A percentile compares a stretch with the other conserved stretches of the same genome.
Evolutionary conservation across 768 basidiomycete genomes (phyloP).

Genomic region (Tephrocybe sp.): DNA sequence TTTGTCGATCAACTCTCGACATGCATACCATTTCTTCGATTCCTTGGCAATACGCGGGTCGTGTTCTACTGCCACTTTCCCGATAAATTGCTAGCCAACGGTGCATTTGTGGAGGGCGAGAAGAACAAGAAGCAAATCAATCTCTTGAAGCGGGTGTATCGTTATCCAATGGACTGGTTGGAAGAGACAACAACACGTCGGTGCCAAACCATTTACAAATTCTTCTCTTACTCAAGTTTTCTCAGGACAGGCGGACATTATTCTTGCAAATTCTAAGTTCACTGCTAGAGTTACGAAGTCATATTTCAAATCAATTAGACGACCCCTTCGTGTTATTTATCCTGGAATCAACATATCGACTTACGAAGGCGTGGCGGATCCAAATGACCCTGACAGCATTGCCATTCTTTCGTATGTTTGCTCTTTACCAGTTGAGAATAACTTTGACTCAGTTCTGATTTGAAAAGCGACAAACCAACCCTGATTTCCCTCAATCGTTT

Average conservation of each 20-base stretch:
- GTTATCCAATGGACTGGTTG: conserved; percentile 84
- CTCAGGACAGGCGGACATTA: conserved; percentile 82
- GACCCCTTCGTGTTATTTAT: conserved; percentile 78
- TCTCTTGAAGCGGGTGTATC: conserved; percentile 72
- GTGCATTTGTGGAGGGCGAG: conserved; percentile 59
- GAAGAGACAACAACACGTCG: conserved; percentile 89
- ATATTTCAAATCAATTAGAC: conserved; percentile 67
- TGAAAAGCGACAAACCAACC: conserved; percentile 58
- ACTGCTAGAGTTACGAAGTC: conserved; percentile 78
- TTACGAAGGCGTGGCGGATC: conserved; percentile 52
- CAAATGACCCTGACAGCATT: conserved; percentile 46
- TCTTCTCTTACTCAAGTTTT: conserved; percentile 3
- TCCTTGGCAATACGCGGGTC: conserved; percentile 67
- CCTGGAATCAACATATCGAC: conserved; percentile 86
- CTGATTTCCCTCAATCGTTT: conserved; percentile 91
- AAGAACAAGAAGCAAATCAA: conserved; percentile 37
- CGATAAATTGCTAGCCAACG: conserved; percentile 84
- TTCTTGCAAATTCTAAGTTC: conserved; percentile 90
- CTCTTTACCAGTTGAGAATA: not conserved
- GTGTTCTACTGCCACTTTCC: conserved; percentile 99
- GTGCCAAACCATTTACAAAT: conserved; percentile 19
- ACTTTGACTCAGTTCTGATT: not conserved
- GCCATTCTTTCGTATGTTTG: conserved; percentile 58
- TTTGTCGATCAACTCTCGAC: conserved; percentile 96
- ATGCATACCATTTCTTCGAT: conserved; percentile 79